A percentile compares a stretch with the other conserved stretches of the same genome.
phyloP scores from a whole-genome alignment of 192 early-diverging fungal genomes.

The Lunasporangiospora selenospora region DNA sequence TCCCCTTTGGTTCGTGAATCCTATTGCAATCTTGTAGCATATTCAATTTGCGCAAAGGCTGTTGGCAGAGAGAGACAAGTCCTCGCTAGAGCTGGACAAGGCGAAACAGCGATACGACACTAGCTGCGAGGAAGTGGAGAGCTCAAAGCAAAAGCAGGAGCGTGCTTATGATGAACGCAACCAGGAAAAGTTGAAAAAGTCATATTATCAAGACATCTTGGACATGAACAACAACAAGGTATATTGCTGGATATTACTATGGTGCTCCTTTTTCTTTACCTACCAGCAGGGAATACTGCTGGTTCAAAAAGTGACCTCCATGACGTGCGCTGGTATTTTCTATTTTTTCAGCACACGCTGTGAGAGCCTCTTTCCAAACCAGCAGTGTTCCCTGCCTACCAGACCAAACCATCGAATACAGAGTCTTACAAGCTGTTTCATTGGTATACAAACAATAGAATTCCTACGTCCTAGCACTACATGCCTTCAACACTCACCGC shows the following conservation, averaged over 20 bases:
- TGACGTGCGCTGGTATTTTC: too few species aligned
- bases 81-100: constrained; percentile 57
- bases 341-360: too few species aligned
- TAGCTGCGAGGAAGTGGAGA: constrained; percentile 68
- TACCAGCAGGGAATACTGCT: too few species aligned
- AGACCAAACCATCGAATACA: too few species aligned
- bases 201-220: constrained; percentile 62
- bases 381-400: too few species aligned
- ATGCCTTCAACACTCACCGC: constrained; percentile 67
- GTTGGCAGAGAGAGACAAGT: constrained; percentile 62
- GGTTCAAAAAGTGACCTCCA: too few species aligned
- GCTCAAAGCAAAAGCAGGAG: constrained; percentile 60
- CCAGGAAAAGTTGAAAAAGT: constrained; percentile 56
- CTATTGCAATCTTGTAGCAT: constrained; percentile 53
- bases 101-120: constrained; percentile 62
- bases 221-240: constrained; percentile 75
- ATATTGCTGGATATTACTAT: background rate
- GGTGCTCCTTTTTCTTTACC: background rate
- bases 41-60: constrained; percentile 68
- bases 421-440: too few species aligned
- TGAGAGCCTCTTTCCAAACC: too few species aligned
- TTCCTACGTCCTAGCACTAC: constrained; percentile 68
- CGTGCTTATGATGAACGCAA: constrained; percentile 66
- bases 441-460: constrained; percentile 69
- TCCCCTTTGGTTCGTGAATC: background rate